Conservation (phyloP, 352 stramenopile species). For the Globisporangium uncinulatum region DNA sequence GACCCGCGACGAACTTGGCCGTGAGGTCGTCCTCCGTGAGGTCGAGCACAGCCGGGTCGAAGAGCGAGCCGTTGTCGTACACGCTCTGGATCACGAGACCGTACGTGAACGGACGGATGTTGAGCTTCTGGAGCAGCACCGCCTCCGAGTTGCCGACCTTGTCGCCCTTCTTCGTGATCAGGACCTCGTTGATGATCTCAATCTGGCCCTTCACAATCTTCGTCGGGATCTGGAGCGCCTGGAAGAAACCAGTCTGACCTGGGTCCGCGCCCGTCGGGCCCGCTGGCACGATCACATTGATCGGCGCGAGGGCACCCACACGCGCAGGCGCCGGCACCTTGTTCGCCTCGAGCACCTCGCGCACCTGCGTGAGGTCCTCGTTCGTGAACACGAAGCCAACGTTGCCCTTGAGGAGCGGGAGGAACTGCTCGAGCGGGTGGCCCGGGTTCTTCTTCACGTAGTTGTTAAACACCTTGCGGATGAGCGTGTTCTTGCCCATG, state of each 20-base stretch:
- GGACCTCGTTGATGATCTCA: conserved; percentile 97
- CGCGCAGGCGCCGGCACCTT: conserved; percentile 94
- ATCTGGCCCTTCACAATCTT: conserved; percentile 99
- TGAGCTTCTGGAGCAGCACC: conserved; percentile 97
- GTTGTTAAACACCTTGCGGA: conserved; percentile 97
- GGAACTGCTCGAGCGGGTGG: conserved; percentile 89
- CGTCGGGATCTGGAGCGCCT: conserved; percentile 98
- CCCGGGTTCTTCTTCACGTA: conserved; percentile 97
- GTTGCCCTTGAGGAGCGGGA: conserved; percentile 93
- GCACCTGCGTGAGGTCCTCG: conserved; percentile 92
- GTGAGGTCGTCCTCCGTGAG: conserved; percentile 97
- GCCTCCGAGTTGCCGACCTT: conserved; percentile 99
- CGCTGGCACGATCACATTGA: conserved; percentile 96
- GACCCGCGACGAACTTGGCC: conserved; percentile 93
- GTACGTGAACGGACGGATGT: conserved; percentile 99
- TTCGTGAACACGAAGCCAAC: conserved; percentile 99
- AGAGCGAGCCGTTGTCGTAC: conserved; percentile 99
- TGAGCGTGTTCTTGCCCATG: conserved; percentile 99
- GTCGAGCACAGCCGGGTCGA: conserved; percentile 97
- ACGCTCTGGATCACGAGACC: conserved; percentile 95
- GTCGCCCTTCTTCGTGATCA: conserved; percentile 93
- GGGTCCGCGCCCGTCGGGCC: conserved; percentile 98
- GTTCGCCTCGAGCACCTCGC: conserved; percentile 85
- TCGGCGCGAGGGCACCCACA: conserved; percentile 94
- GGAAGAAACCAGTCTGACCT: conserved; percentile 99